Evolutionary conservation across 306 rosid genomes (phyloP).

Genomic region (Cucumis sativus): DNA sequence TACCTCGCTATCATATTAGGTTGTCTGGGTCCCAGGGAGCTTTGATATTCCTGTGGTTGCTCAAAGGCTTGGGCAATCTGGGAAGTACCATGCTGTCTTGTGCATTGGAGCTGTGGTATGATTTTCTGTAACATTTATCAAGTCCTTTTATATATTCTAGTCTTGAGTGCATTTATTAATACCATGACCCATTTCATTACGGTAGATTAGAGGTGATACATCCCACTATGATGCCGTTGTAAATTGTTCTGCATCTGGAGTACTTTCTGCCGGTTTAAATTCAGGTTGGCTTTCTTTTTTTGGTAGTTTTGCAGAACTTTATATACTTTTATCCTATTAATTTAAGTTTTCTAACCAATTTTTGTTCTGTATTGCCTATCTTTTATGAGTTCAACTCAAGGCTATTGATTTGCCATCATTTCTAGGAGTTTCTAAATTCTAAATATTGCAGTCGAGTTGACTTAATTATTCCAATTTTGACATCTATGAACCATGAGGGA

Average conservation of each 20-base stretch:
- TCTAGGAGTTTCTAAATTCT: neutral
- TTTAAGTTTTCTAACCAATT: neutral
- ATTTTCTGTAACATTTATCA: conserved; percentile 2
- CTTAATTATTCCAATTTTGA: neutral
- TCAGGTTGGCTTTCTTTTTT: conserved; percentile 41
- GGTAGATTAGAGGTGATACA: conserved; percentile 86
- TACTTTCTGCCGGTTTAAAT: conserved; percentile 70
- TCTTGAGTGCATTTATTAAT: neutral
- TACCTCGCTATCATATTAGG: conserved; percentile 29
- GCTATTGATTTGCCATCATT: neutral
- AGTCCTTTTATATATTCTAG: neutral
- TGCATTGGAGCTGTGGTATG: conserved; percentile 98
- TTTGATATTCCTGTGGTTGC: conserved; percentile 84
- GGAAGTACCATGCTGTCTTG: conserved; percentile 61
- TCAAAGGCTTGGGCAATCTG: conserved; percentile 54
- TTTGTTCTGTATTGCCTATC: neutral
- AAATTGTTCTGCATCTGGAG: conserved; percentile 88
- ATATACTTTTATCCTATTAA: neutral
- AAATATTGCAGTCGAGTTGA: neutral
- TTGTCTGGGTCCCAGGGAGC: conserved; percentile 96
- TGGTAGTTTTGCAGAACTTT: neutral
- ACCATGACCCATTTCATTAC: conserved; percentile 9
- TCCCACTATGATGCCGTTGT: conserved; percentile 89
- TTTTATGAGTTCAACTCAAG: neutral
- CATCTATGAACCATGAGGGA: neutral